Percentiles rank a stretch among this genome's conserved stretches.
phyloP scores from a whole-genome alignment of 208 protist genomes.

The Acanthamoeba culbertsoni region DNA sequence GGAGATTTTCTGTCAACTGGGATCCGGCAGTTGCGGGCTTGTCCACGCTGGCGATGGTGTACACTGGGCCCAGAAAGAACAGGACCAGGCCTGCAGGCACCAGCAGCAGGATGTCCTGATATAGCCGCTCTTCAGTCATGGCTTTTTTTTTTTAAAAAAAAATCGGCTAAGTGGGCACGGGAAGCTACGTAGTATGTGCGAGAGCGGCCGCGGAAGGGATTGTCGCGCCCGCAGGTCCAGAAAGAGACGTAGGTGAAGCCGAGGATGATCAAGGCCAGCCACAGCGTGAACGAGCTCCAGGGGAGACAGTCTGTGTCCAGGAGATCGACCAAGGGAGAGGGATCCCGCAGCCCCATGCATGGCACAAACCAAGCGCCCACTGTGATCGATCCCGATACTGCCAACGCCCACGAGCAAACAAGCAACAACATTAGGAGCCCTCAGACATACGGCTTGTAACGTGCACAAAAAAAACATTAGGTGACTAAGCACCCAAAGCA shows the following conservation, averaged over 20 bases:
- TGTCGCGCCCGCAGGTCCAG: slow-evolving; percentile 54
- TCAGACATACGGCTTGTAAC: neutral
- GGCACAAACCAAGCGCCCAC: slow-evolving; percentile 42
- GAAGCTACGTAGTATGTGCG: slow-evolving; percentile 25
- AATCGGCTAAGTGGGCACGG: neutral
- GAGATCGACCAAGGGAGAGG: neutral
- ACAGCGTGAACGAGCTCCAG: slow-evolving; percentile 26
- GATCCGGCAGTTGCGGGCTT: neutral
- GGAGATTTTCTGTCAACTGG: neutral
- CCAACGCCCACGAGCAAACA: neutral
- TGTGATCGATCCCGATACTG: neutral
- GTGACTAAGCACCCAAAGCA: neutral
- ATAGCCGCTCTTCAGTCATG: too few species aligned
- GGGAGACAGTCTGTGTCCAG: slow-evolving; percentile 8
- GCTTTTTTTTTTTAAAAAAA: neutral
- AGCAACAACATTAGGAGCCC: neutral
- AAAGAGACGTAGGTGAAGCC: slow-evolving; percentile 59
- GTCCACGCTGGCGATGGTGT: neutral
- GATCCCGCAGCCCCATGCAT: neutral
- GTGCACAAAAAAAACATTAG: neutral
- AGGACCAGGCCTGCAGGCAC: neutral
- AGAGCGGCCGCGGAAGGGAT: slow-evolving; percentile 28
- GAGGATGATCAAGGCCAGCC: neutral
- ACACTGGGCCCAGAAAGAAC: slow-evolving; percentile 43
- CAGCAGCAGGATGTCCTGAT: slow-evolving; percentile 53